Base-by-base conservation (phyloP, 2,329 filamentous ascomycete genomes). In the Pseudogymnoascus sp. region DNA sequence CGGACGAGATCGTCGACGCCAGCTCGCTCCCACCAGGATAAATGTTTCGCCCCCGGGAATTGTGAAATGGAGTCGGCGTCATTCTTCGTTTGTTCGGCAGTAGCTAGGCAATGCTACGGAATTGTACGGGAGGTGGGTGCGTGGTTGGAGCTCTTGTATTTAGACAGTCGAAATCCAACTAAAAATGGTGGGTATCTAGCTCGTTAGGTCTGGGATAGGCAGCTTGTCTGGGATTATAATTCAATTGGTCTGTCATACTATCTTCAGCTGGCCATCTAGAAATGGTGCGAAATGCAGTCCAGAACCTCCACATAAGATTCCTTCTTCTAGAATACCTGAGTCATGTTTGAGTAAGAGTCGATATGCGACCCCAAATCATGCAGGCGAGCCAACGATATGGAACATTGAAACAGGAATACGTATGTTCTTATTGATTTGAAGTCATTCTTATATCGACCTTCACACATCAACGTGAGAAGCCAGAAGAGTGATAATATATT, bases 1-100 rank as follows among this genome's bases (percentile, higher is more conserved):
- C 93, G 6, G 89, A 94, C 69, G 94, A 99, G 68, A 85, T 97
- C 73, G 93, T 99, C 60, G 94, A 99, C 75, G 89, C 88, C 67
- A 96, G 92, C 83, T 86, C 92, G 73, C 84, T 99, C 57, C 94
- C 94, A 66, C 94, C 94, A 64, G 93, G 94, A 73, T 97, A 82
- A 78, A 62, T 47, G 59, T 58, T 54, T 54, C 47, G 29, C 29
- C 47, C 21, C 1, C 15, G n/a, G 15, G 15, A 54, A 21, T 54
- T 54, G 29, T 54, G 47, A 21, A 54, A 54, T 21, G 47, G 58
- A 60, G 58, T 60, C 33, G 58, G 58, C 58, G 58, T 60, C 58
- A 35, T 60, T 60, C 41, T 60, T 54, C 29, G 47, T 54, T 54
- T 54, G 47, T 33, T 33, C 47, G 47, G 47, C 47, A 17, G 47